Base-by-base conservation (phyloP, 176 grass and related monocot genomes). In the Triticum timopheevii region DNA sequence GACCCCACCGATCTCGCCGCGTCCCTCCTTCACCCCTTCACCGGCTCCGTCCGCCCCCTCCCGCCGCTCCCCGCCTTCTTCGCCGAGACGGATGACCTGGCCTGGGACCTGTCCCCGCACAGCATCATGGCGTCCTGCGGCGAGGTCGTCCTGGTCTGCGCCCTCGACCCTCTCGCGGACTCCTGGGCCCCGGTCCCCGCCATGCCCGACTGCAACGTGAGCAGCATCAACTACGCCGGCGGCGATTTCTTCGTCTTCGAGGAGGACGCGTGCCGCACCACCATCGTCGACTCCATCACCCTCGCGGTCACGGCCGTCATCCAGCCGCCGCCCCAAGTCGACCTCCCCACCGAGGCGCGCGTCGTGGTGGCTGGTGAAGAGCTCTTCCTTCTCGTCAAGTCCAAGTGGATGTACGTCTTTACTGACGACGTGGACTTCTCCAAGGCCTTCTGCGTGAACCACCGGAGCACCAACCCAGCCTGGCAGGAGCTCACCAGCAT, bases 171-270 rank as follows among this genome's bases (percentile, higher is more conserved):
- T 38, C 22, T 52, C 17, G 30, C 76, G 22, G 76, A 8, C 5
- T 63, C 81, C 30, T 91, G 86, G 86, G 31, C 31, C 77, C 82
- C 82, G n/a, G 81, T 91, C 39, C 70, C 82, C 19, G 30, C 38
- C 30, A 79, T 91, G 63, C 38, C 63, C 19, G 39, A 77, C 24
- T 88, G 77, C 82, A 87, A 69, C 39, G 77, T 58, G n/a, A 91
- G 38, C 86, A 91, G 70, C 82, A 88, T 91, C 86, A 85, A 91
- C 86, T 91, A 88, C 86, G 50, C 64, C 82, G 77, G 0, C 40
- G 90, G 77, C 30, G 39, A 88, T 78, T 91, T 91, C 82, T 88
- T 91, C 82, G 50, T 88, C 71, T 91, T 91, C 71, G 90, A 91
- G 70, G 90, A 91, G 90, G 90, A 91, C 70, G 69, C 81, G 50